A percentile compares a stretch with the other conserved stretches of the same genome.
Evolutionary conservation across 2,329 filamentous ascomycete species (phyloP).

Genomic region (Sporothrix phasma): DNA sequence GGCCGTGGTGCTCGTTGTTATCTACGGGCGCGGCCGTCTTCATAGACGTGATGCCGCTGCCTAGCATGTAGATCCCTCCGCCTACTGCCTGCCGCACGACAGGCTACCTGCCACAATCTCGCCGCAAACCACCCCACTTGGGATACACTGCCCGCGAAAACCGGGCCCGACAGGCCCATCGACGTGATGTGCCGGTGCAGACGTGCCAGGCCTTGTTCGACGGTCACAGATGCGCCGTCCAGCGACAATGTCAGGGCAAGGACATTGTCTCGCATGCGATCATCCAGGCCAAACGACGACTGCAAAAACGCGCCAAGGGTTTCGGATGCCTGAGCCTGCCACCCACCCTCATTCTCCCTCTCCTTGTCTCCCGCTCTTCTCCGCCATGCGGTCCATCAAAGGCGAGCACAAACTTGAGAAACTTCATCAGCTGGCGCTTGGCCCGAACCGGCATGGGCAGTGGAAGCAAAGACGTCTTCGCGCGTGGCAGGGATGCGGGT

Average conservation of each 20-base stretch:
- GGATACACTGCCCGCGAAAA: conserved; percentile 81
- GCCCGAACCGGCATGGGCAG: conserved; percentile 64
- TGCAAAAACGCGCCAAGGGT: conserved; percentile 51
- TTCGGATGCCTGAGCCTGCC: conserved; percentile 44
- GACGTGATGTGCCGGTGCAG: conserved; percentile 76
- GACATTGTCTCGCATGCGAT: conserved; percentile 52
- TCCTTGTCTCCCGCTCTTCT: conserved; percentile 20
- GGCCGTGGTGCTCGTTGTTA: conserved; percentile 18
- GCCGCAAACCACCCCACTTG: conserved; percentile 83
- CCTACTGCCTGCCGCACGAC: conserved; percentile 84
- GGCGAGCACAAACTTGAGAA: conserved; percentile 76
- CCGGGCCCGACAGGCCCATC: conserved; percentile 75
- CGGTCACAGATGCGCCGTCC: conserved; percentile 47
- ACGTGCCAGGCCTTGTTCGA: conserved; percentile 55
- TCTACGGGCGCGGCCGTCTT: conserved; percentile 23
- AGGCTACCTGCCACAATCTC: conserved; percentile 88
- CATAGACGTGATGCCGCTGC: conserved; percentile 45
- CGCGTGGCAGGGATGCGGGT: conserved; percentile 74
- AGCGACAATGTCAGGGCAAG: conserved; percentile 64
- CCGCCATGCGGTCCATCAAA: conserved; percentile 31
- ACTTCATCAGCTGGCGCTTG: conserved; percentile 86
- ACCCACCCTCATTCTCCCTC: conserved; percentile 32
- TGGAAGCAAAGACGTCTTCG: conserved; percentile 82
- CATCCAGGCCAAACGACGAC: conserved; percentile 56
- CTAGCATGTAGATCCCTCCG: conserved; percentile 81